A percentile compares a stretch with the other conserved stretches of the same genome.
These are phyloP conservation scores for Agastache rugosa DNA, from an alignment of 257 asterid genomes.

Conservation along the genomic window DNA sequence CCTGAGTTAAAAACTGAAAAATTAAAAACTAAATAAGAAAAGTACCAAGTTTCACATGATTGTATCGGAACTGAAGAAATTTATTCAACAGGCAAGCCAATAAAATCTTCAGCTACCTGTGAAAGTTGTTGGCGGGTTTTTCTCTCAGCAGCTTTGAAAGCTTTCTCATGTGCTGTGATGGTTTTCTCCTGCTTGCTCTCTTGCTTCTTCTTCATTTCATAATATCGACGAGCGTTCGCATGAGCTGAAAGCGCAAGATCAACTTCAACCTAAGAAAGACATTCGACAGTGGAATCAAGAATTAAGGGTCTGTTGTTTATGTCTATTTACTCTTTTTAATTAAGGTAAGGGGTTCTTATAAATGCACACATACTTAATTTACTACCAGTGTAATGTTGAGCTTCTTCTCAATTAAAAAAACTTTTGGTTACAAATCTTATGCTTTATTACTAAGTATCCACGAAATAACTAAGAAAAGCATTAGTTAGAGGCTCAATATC, in stretches of 20 bases:
- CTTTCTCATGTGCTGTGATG: constrained; percentile 88
- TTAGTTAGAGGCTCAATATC: constrained; percentile 6
- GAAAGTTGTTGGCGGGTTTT: constrained; percentile 91
- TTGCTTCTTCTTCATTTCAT: constrained; percentile 92
- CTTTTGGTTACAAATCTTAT: constrained; percentile 20
- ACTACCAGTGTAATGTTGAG: background rate
- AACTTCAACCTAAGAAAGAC: constrained; percentile 79
- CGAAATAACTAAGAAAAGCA: constrained; percentile 14
- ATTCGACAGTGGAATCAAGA: constrained; percentile 11
- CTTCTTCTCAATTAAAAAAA: constrained; percentile 17
- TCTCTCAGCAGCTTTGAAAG: constrained; percentile 96
- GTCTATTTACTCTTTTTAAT: constrained; percentile 7
- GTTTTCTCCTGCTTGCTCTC: constrained; percentile 98
- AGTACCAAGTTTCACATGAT: constrained; percentile 10
- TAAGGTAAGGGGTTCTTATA: constrained; percentile 7
- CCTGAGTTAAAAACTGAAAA: constrained; percentile 5
- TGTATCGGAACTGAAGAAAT: constrained; percentile 3
- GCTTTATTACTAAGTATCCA: constrained; percentile 30
- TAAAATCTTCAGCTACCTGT: constrained; percentile 65
- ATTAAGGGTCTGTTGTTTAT: constrained; percentile 23
- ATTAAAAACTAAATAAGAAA: background rate
- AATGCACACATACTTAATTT: constrained; percentile 20
- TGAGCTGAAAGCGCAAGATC: constrained; percentile 97
- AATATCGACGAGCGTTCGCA: constrained; percentile 99
- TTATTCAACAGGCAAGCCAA: constrained; percentile 28